Conservation (phyloP, 768 basidiomycete genomes). For the Sporobolomyces roseus region DNA sequence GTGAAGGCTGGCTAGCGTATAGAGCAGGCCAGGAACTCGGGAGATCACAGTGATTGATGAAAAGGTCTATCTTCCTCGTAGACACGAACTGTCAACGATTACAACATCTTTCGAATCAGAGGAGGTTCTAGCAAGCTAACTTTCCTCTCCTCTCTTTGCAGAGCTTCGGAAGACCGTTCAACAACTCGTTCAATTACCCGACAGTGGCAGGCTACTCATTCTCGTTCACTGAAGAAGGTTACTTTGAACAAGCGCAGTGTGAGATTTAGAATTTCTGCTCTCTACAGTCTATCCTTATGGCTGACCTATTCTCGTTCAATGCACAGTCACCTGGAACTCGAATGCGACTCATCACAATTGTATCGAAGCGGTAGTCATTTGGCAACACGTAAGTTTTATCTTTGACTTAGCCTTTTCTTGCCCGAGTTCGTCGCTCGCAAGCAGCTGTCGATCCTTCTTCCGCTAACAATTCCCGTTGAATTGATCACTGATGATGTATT, state of each 20-base stretch:
- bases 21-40: too few relatives aligned
- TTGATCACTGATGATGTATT: too few relatives aligned
- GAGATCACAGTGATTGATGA: too few relatives aligned
- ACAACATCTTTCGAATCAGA: too few relatives aligned
- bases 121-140: too few relatives aligned
- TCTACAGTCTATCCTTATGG: not conserved
- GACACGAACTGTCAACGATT: too few relatives aligned
- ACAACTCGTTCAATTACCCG: conserved; percentile 76
- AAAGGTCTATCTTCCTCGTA: too few relatives aligned
- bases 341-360: conserved; percentile 42
- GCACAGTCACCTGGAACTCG: conserved; percentile 31
- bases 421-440: too few relatives aligned
- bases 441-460: too few relatives aligned
- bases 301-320: not conserved
- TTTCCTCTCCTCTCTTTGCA: conserved; percentile 47
- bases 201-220: conserved; percentile 66
- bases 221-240: conserved; percentile 58
- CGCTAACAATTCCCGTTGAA: too few relatives aligned
- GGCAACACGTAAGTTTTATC: conserved; percentile 59
- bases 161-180: conserved; percentile 76
- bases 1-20: too few relatives aligned
- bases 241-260: conserved; percentile 83
- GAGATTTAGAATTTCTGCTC: conserved; percentile 59
- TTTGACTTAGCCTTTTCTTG: not conserved
- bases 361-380: conserved; percentile 75